Percentiles rank a stretch among this genome's conserved stretches.
Evolutionary conservation across 768 basidiomycete genomes (phyloP).

Genomic region (Clavaria fumosa): DNA sequence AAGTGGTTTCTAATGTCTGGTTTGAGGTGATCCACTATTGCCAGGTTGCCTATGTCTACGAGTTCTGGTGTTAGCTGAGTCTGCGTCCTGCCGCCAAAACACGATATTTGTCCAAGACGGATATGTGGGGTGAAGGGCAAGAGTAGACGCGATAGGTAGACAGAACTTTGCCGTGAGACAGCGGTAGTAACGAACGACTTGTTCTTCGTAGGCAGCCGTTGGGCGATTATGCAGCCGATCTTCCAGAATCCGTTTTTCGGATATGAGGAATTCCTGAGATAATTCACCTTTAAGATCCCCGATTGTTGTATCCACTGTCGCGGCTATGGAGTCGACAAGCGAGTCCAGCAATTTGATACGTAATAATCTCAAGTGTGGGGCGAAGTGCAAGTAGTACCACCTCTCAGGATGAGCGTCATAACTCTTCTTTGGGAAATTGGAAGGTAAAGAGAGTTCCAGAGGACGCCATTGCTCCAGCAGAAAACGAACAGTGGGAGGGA

Average conservation of each 20-base stretch:
- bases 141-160: conserved; percentile 4
- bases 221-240: too few species aligned
- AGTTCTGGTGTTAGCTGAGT: too few species aligned
- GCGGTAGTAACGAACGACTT: background rate
- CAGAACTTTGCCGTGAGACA: background rate
- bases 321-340: conserved; percentile 1
- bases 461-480: background rate
- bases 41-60: too few species aligned
- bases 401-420: background rate
- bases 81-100: background rate
- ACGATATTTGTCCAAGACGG: background rate
- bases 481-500: background rate
- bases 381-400: conserved; percentile 1
- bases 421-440: too few species aligned
- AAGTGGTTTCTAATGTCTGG: background rate
- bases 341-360: background rate
- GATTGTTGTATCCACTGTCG: conserved; percentile 1
- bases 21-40: background rate
- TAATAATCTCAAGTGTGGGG: background rate
- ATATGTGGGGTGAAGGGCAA: conserved; percentile 2
- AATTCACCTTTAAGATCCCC: background rate
- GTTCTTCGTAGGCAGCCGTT: background rate
- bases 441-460: too few species aligned
- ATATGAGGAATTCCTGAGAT: too few species aligned
- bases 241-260: too few species aligned